Base-by-base conservation (phyloP, 176 grass and related monocot genomes). In the Dactylis glomerata region DNA sequence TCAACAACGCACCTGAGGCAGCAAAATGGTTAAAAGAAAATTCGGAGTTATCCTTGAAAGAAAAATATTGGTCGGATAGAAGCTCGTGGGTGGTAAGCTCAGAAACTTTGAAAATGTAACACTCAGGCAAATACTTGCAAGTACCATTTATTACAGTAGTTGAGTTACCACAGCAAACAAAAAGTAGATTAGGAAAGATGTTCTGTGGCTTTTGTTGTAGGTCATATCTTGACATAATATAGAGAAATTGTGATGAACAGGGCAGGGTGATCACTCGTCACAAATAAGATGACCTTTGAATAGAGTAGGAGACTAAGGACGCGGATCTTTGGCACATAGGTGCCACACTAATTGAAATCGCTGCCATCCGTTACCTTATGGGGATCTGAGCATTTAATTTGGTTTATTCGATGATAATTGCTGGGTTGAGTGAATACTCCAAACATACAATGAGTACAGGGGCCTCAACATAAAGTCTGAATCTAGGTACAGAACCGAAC, bases 71-170 rank as follows among this genome's bases (percentile, higher is more conserved):
- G 34, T 93, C 93, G 52, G 96, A 95, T 55, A 89, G 81, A 85
- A 93, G 91, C 77, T 88, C 85, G 30, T 98, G 93, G 93, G 78
- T 98, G 93, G 96, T 98, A 94, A 86, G 92, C 15, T 16, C 57
- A 14, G 20, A 33, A 20, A 78, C 32, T 41, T 84, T 3, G 37
- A 26, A 74, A 81, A 10, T 24, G 37, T 83, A 42, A 85, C 14
- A 34, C 76, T 24, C 30, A 62, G 27, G 42, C 23, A 61, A 57
- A 42, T 54, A 71, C 14, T 82, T 68, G 30, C 45, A 76, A 30
- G 40, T 83, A 26, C 30, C 20, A 37, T 75, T 52, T 42, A 8
- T 41, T 71, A 73, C 76, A 73, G 12, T 16, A 49, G 17, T 58
- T 19, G 61, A 24, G 24, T 12, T 28, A 44, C 24, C 55, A 44